Base-by-base conservation (phyloP, 192 early-diverging fungal species). In the Backusella liffmaniae region DNA sequence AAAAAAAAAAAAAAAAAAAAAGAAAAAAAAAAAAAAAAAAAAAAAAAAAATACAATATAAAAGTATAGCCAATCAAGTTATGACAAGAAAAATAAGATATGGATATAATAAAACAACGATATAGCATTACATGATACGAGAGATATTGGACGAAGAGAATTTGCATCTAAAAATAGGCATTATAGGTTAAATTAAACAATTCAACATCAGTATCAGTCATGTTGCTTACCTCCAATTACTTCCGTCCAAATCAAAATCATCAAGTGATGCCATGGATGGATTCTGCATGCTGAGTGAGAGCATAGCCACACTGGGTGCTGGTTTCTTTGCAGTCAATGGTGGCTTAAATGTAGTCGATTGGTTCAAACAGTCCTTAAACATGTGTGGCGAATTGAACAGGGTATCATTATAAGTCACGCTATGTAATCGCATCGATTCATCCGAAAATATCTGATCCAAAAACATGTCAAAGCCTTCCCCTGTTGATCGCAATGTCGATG, bases 121-220 rank as follows among this genome's bases (percentile, higher is more conserved):
- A 65, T 2, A 65, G 51, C 53, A 67, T 36, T 34, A 73, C 62
- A 72, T 66, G 13, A 69, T 71, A 23, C 77, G 70, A 56, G 77
- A 35, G 35, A 70, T 42, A 66, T 77, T 77, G 59, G 76, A 72
- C 13, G 77, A 78, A 34, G 77, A 78, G 37, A 78, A 78, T 41
- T 59, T 72, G 21, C 34, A 68, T 73, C 77, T 78, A 69, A 32
- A 26, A 37, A 42, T 21, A 73, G 16, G 5, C 13, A 30, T 39
- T 12, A 7, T 16, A 21, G 35, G 29, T 73, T n/a, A 35, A 26
- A 65, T 18, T 26, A 62, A 26, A 9, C n/a, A 29, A 29, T 12
- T 29, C 26, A 29, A 30, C 29, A 29, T 12, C 9, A 3, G 26
- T 26, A 13, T 62, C 21, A 32, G 32, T 32, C 32, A 32, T 32